Evolutionary conservation across 495 filamentous ascomycete species (phyloP), one percentile per base, ranked within the genome.

Genomic region (Cudoniella acicularis): DNA sequence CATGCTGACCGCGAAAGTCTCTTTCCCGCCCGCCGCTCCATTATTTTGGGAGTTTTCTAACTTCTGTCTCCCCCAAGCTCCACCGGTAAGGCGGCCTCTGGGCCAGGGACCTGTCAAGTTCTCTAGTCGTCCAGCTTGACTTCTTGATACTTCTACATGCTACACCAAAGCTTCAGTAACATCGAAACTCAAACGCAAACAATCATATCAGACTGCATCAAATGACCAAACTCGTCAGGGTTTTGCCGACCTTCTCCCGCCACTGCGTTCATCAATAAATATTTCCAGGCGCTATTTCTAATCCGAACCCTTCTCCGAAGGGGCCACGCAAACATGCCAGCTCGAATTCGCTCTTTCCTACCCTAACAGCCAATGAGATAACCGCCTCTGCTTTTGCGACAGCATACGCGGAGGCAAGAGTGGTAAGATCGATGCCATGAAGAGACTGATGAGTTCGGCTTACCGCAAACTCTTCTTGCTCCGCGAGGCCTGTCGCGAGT

Each of bases 381-480:
- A 6, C 30, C 6, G 4, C 43, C 20, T n/a, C n/a, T 47, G 8
- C 8, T 47, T 47, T 47, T 47, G 43, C 17, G 17, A 17, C 6
- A 47, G 13, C 43, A 36, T 36, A 13, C 30, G 4, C 30, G 30
- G 30, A 36, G 13, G 30, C 30, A 36, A 36, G 30, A 36, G 13
- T 36, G 30, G 30, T 36, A 36, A 36, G 30, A 36, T 36, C 30
- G 30, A 36, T 36, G 30, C 30, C 30, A 36, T 36, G 30, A 36
- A 36, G 13, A 36, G 30, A 36, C 30, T 13, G 4, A 4, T 46
- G 18, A 21, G 17, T 46, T 56, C 42, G 42, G 25, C 50, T 60
- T 60, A 48, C 50, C 50, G 20, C 40, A 60, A 60, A 52, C 49
- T 16, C 24, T 41, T 20, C 6, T 11, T 60, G 41, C 49, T 49